phyloP scores from a whole-genome alignment of 164 flowering plant genomes.

The Aristolochia contorta region DNA sequence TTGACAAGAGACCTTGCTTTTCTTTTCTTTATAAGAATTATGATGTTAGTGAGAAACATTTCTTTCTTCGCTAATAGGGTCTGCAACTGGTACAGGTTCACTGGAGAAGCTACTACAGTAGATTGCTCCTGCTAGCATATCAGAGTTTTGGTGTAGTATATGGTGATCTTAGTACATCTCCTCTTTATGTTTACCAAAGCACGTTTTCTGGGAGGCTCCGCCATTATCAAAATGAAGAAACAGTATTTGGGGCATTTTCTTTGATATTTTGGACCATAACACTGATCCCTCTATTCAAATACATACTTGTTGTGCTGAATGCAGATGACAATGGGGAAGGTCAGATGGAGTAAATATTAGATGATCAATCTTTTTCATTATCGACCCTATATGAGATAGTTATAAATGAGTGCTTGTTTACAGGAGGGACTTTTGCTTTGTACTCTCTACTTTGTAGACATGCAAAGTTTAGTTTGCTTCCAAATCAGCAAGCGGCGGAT shows the following conservation, averaged over 20 bases:
- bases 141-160: slow-evolving; percentile 68
- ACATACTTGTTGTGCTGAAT: slow-evolving; percentile 44
- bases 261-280: slow-evolving; percentile 75
- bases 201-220: slow-evolving; percentile 40
- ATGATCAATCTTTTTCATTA: background rate
- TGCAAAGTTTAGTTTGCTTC: slow-evolving; percentile 50
- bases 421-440: slow-evolving; percentile 71
- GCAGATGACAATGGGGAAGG: slow-evolving; percentile 83
- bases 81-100: slow-evolving; percentile 27
- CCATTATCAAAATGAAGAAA: slow-evolving; percentile 37
- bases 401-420: background rate
- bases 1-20: too few species aligned
- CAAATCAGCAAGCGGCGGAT: slow-evolving; percentile 65
- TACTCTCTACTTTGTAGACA: slow-evolving; percentile 62
- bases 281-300: slow-evolving; percentile 50
- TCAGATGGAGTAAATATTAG: slow-evolving; percentile 8
- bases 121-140: slow-evolving; percentile 41
- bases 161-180: slow-evolving; percentile 64
- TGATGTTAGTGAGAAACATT: background rate
- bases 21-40: too few species aligned
- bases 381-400: background rate
- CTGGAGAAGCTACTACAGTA: slow-evolving; percentile 16
- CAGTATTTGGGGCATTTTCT: slow-evolving; percentile 59
- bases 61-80: background rate
- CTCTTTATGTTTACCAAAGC: slow-evolving; percentile 61